These are phyloP conservation scores for Scedosporium minutisporum DNA, from an alignment of 2,329 filamentous ascomycete genomes.

Conservation along the genomic window DNA sequence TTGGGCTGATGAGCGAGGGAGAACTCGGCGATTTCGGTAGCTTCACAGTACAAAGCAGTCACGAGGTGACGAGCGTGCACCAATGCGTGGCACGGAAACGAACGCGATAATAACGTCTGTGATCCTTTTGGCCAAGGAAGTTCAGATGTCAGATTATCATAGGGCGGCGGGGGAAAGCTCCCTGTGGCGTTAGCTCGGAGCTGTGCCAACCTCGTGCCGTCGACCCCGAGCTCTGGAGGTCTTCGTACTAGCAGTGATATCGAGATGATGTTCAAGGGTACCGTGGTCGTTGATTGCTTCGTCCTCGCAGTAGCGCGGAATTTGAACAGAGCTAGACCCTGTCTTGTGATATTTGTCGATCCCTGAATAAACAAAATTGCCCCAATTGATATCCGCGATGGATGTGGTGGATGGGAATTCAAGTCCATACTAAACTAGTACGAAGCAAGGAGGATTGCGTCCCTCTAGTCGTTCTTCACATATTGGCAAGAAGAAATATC, in stretches of 20 bases:
- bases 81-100: background rate
- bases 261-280: too few species aligned
- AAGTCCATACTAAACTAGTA: too few species aligned
- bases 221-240: background rate
- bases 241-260: background rate
- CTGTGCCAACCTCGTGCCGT: background rate
- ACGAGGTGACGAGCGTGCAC: background rate
- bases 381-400: background rate
- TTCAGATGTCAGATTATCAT: background rate
- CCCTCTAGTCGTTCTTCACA: too few species aligned
- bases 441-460: too few species aligned
- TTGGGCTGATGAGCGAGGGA: background rate
- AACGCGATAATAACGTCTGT: background rate
- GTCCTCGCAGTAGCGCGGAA: background rate
- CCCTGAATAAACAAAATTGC: background rate
- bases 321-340: background rate
- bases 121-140: background rate
- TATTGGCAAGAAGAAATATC: too few species aligned
- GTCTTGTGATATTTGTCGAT: background rate
- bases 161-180: background rate
- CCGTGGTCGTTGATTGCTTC: background rate
- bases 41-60: background rate
- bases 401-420: too few species aligned
- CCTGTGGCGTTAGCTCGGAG: background rate
- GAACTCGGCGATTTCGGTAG: background rate